A percentile compares a stretch with the other conserved stretches of the same genome.
These are phyloP conservation scores for Coemansia sp. DNA, from an alignment of 192 early-diverging fungal genomes.

Conservation along the genomic window DNA sequence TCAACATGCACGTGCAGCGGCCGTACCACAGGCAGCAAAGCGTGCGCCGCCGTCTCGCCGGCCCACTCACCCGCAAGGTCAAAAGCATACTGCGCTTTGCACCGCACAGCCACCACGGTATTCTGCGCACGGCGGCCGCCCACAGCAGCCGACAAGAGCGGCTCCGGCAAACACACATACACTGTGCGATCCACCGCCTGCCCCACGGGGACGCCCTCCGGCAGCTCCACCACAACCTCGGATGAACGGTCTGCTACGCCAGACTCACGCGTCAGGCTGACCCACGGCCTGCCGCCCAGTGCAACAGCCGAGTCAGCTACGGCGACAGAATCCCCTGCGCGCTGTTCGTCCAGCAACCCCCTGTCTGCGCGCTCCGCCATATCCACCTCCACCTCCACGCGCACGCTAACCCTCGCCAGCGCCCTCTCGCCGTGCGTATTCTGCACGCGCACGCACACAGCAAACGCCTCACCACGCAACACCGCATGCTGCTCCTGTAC, in stretches of 20 bases:
- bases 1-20: conserved; percentile 13
- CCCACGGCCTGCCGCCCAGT: not conserved
- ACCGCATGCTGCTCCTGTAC: too few relatives aligned
- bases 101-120: not conserved
- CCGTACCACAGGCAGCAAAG: too few relatives aligned
- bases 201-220: conserved; percentile 5
- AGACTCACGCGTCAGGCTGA: not conserved
- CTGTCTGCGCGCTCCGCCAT: too few relatives aligned
- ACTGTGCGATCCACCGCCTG: conserved; percentile 13
- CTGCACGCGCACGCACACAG: conserved; percentile 18
- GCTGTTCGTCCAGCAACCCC: too few relatives aligned
- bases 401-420: conserved; percentile 1
- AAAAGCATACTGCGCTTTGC: conserved; percentile 4
- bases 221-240: not conserved
- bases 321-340: too few relatives aligned
- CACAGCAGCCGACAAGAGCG: conserved; percentile 5
- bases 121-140: not conserved
- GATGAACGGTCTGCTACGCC: too few relatives aligned
- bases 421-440: conserved; percentile 16
- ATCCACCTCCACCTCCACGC: conserved; percentile 13
- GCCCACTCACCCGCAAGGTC: too few relatives aligned
- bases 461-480: conserved; percentile 34
- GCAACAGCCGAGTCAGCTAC: too few relatives aligned
- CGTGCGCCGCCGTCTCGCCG: too few relatives aligned
- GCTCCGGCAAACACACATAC: conserved; percentile 22